phyloP scores from a whole-genome alignment of 2,329 filamentous ascomycete species.

The Pseudophaeomoniella oleicola region DNA sequence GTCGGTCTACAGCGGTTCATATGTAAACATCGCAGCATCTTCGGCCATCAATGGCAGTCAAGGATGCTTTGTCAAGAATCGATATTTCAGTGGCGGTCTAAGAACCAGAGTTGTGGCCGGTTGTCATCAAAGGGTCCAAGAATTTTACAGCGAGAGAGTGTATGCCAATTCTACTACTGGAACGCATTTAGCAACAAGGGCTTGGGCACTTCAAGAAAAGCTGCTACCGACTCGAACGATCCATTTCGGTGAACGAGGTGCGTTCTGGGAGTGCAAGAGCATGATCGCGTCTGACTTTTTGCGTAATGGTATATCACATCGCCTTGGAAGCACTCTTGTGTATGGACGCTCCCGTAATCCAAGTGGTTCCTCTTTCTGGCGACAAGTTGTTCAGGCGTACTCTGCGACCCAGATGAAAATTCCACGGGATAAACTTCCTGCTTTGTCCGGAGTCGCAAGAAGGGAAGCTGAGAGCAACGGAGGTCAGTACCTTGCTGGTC shows the following conservation, averaged over 20 bases:
- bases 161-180: slow-evolving; percentile 1
- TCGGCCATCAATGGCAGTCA: slow-evolving; percentile 1
- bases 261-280: slow-evolving; percentile 7
- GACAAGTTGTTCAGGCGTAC: slow-evolving; percentile 13
- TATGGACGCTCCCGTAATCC: background rate
- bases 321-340: background rate
- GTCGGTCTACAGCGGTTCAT: slow-evolving; percentile 10
- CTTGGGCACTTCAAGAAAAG: slow-evolving; percentile 7
- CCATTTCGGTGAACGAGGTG: slow-evolving; percentile 6
- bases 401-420: slow-evolving; percentile 10
- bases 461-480: slow-evolving; percentile 2
- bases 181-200: slow-evolving; percentile 4
- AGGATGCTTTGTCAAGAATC: slow-evolving; percentile 1
- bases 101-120: background rate
- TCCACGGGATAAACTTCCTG: slow-evolving; percentile 12
- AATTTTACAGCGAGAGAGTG: background rate
- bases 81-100: background rate
- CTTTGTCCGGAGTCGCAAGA: slow-evolving; percentile 10
- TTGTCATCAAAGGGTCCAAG: background rate
- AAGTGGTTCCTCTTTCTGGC: slow-evolving; percentile 6
- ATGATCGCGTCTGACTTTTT: background rate
- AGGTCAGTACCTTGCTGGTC: slow-evolving; percentile 1
- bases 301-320: background rate
- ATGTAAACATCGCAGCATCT: slow-evolving; percentile 12
- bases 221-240: slow-evolving; percentile 6